Base-by-base conservation (phyloP, 805 yeast species). In the Zygotorulaspora danielsina region DNA sequence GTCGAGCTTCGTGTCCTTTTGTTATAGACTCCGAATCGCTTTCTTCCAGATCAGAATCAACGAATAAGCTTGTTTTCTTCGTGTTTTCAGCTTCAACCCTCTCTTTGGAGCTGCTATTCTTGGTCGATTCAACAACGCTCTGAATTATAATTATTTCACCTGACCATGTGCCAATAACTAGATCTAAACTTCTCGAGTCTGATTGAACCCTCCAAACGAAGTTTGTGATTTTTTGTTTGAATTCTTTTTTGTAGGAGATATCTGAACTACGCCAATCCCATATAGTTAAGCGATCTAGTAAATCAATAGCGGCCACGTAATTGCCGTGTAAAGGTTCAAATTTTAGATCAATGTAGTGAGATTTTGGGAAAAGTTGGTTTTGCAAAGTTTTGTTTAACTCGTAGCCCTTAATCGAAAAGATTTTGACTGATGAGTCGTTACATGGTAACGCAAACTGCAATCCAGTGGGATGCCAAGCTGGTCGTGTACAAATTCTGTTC, bases 381-480 rank as follows among this genome's bases (percentile, higher is more conserved):
- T 51, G 41, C n/a, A 66, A 39, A 1, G 57, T 49, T 19, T 50
- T 54, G 16, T 41, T 15, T 10, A 55, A 35, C 10, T 57, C 50
- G 26, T 58, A 58, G 26, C 56, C 59, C 12, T 51, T 48, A 11
- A 59, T 42, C 8, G 55, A 46, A 34, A 64, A 77, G 0, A 76
- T 66, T 36, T 69, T 69, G 34, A 81, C 68, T 2, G 69, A 63
- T 32, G 68, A 64, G 15, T 70, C 64, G 25, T 67, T 64, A 5
- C 81, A 66, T 2, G 95, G 88, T 13, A 85, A 53, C 2, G 88
- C 86, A 34, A 87, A 66, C n/a, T 67, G 59, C 38, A 75, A 75
- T 12, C 95, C 95, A 38, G 72, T 69, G 2, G 82, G 75, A 41
- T 78, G 75, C 95, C 95, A 87, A 25, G 73, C 75, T 2, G 78